A percentile compares a stretch with the other conserved stretches of the same genome.
Evolutionary conservation across 164 flowering plant genomes (phyloP).

Genomic region (Macadamia tetraphylla): DNA sequence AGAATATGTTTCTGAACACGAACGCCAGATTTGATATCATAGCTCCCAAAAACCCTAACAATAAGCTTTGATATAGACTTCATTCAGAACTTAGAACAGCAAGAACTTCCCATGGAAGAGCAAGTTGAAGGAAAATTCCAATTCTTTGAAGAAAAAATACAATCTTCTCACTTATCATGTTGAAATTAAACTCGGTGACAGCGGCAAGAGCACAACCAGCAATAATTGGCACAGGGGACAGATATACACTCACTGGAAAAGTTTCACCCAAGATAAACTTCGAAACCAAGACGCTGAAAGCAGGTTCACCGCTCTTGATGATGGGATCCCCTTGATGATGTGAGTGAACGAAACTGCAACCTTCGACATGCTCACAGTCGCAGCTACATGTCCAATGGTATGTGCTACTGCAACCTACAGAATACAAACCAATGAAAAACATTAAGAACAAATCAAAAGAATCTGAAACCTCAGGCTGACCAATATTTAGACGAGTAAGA

Average conservation of each 20-base stretch:
- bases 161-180: slow-evolving; percentile 59
- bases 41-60: slow-evolving; percentile 59
- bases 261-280: slow-evolving; percentile 68
- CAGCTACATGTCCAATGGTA: slow-evolving; percentile 86
- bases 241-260: slow-evolving; percentile 50
- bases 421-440: background rate
- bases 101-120: background rate
- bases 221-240: slow-evolving; percentile 66
- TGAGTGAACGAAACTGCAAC: slow-evolving; percentile 89
- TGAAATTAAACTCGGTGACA: slow-evolving; percentile 74
- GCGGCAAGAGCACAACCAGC: slow-evolving; percentile 80
- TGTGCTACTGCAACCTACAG: slow-evolving; percentile 79
- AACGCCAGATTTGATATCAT: slow-evolving; percentile 60
- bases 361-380: slow-evolving; percentile 84
- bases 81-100: background rate
- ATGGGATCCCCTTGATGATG: slow-evolving; percentile 23
- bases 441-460: slow-evolving; percentile 15
- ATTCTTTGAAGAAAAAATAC: background rate
- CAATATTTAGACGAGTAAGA: too few species aligned
- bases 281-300: slow-evolving; percentile 80
- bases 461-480: background rate
- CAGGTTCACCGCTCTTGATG: slow-evolving; percentile 80
- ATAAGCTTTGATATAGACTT: background rate
- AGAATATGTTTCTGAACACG: slow-evolving; percentile 62
- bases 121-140: background rate